Conservation (phyloP, 2,329 filamentous ascomycete genomes). For the Talaromyces pinophilus region DNA sequence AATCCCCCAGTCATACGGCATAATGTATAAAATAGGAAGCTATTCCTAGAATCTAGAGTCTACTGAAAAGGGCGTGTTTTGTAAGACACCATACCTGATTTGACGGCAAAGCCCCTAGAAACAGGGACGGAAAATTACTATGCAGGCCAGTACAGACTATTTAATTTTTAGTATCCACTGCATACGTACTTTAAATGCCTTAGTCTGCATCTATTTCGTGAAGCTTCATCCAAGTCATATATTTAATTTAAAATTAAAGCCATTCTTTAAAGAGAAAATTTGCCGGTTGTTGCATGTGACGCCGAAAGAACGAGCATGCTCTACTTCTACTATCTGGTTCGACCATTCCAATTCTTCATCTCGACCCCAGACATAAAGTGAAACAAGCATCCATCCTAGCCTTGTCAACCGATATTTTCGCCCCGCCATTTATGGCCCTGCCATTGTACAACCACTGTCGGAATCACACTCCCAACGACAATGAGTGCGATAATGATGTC, state of each 20-base stretch:
- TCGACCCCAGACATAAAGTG: not conserved
- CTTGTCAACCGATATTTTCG: not conserved
- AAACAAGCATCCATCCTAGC: not conserved
- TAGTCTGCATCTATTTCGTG: not conserved
- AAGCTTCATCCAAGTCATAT: not conserved
- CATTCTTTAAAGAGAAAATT: not conserved
- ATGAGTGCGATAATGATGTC: constrained; percentile 33
- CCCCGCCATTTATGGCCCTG: constrained; percentile 5
- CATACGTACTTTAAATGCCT: not conserved
- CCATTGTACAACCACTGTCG: constrained; percentile 31
- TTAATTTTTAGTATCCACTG: not conserved
- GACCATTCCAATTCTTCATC: not conserved
- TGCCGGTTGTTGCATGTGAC: not conserved
- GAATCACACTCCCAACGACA: constrained; percentile 34
- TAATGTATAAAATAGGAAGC: not conserved
- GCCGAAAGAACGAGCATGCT: not conserved
- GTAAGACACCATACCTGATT: not conserved
- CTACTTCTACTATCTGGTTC: not conserved
- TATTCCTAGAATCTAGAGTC: not conserved
- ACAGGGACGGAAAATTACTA: constrained; percentile 4
- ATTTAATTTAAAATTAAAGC: not conserved
- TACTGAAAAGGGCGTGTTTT: not conserved
- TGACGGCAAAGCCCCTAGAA: not conserved
- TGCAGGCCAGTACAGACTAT: not conserved
- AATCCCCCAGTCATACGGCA: not conserved